Evolutionary conservation across 306 rosid species (phyloP), one percentile per base, ranked within the genome.

Genomic region (Mimosa pudica): DNA sequence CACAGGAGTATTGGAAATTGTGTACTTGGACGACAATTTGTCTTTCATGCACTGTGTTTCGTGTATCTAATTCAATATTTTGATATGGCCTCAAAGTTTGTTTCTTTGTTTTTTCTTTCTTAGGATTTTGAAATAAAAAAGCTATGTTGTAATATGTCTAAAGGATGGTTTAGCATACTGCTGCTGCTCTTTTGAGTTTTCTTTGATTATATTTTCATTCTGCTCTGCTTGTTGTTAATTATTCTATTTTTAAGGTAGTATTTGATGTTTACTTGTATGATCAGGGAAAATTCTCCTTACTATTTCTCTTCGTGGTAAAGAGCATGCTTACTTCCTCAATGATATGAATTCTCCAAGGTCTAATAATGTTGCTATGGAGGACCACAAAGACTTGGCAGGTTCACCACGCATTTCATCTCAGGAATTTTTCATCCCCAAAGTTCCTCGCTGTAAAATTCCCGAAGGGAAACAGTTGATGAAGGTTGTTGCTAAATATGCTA

Each of bases 201-300:
- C 35, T 9, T 48, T 20, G 32, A 35, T 74, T 70, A 32, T 3
- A 13, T 24, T 74, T 60, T 49, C 52, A n/a, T 9, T 11, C 32
- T 48, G 45, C 42, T 42, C 33, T 63, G 18, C 48, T 61, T 18
- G 16, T 79, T 14, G 67, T 74, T 8, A 6, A 49, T 74, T 24
- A 47, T 4, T 47, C 61, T 71, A 49, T 79, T 58, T 45, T 76
- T 78, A 3, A 64, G 73, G 57, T 44, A 51, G 67, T 13, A 17
- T 67, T 73, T 77, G 44, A 68, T 60, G 20, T 76, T 77, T 8
- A 62, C 30, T 42, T 70, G 45, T 77, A 32, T 54, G 17, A 86
- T 74, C 94, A 94, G 98, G 97, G 80, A 94, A 88, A 85, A 83
- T 92, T 81, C 92, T 90, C 71, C 89, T 94, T 24, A 89, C 91